These are phyloP conservation scores for Agroathelia rolfsii DNA, from an alignment of 1,284 basidiomycete genomes.

Conservation along the genomic window DNA sequence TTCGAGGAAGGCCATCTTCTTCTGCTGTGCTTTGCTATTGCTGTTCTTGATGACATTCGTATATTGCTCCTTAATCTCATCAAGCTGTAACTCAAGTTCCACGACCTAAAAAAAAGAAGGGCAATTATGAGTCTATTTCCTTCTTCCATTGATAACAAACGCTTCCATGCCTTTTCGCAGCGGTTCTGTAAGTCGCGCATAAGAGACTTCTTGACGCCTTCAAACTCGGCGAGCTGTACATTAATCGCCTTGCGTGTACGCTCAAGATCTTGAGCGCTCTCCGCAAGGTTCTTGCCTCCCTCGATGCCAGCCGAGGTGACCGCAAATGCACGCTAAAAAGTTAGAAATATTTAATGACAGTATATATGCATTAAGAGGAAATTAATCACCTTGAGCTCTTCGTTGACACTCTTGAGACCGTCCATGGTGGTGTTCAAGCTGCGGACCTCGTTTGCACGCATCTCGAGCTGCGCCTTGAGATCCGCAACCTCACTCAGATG, in stretches of 20 bases:
- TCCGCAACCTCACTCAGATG: slow-evolving; percentile 82
- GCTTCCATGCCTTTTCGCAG: slow-evolving; percentile 82
- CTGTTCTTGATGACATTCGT: slow-evolving; percentile 97
- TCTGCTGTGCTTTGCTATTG: slow-evolving; percentile 96
- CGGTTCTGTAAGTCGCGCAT: slow-evolving; percentile 99
- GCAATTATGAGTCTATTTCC: too few relatives aligned
- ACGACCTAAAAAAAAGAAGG: slow-evolving; percentile 67
- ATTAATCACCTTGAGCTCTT: slow-evolving; percentile 83
- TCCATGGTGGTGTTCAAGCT: slow-evolving; percentile 83
- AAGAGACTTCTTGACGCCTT: slow-evolving; percentile 96
- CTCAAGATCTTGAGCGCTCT: slow-evolving; percentile 96
- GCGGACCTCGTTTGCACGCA: slow-evolving; percentile 79
- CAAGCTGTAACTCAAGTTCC: slow-evolving; percentile 97
- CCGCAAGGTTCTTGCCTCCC: slow-evolving; percentile 91
- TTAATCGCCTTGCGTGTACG: slow-evolving; percentile 95
- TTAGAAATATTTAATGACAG: slow-evolving; percentile 5
- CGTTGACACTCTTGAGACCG: slow-evolving; percentile 91
- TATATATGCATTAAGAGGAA: slow-evolving; percentile 2
- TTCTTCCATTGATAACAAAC: slow-evolving; percentile 6
- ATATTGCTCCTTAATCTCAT: slow-evolving; percentile 98
- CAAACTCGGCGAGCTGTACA: slow-evolving; percentile 95
- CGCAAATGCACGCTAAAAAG: slow-evolving; percentile 85
- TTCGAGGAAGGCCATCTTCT: slow-evolving; percentile 98
- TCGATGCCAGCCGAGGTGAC: slow-evolving; percentile 94
- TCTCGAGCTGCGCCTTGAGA: slow-evolving; percentile 86